Conservation (phyloP, 345 rosid species). For the Brassica incana region DNA sequence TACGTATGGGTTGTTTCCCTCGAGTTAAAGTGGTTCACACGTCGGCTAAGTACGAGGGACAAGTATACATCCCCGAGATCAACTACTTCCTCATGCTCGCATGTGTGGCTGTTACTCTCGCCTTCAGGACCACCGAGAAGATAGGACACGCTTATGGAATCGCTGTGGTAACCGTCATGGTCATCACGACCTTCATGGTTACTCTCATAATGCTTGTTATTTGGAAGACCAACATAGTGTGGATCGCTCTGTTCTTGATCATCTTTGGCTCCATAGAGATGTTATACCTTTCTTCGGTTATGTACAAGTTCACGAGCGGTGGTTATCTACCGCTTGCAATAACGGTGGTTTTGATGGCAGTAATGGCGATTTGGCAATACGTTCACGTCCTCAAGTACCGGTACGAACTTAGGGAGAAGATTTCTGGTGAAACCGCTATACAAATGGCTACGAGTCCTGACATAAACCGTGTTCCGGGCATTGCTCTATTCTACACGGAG, state of each 20-base stretch:
- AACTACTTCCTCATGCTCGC: constrained; percentile 74
- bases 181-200: constrained; percentile 60
- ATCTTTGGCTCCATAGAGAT: constrained; percentile 45
- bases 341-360: constrained; percentile 43
- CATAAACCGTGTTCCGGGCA: constrained; percentile 58
- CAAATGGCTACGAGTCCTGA: constrained; percentile 43
- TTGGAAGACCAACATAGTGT: constrained; percentile 59
- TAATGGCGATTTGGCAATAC: constrained; percentile 73
- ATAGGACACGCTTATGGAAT: constrained; percentile 86
- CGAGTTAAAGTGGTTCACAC: constrained; percentile 79
- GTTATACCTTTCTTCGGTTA: constrained; percentile 51
- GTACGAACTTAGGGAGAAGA: constrained; percentile 63
- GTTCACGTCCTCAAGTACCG: constrained; percentile 50
- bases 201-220: constrained; percentile 66
- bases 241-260: constrained; percentile 44
- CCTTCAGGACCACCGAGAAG: constrained; percentile 55
- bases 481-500: constrained; percentile 70
- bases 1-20: constrained; percentile 71
- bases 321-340: constrained; percentile 61
- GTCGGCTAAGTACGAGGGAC: constrained; percentile 74
- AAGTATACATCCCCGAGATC: constrained; percentile 81
- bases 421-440: constrained; percentile 45
- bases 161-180: constrained; percentile 67
- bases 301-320: constrained; percentile 62
- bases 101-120: constrained; percentile 54